These are phyloP conservation scores for Coccinonectria pachysandricola DNA, from an alignment of 2,329 filamentous ascomycete species.

Conservation along the genomic window DNA sequence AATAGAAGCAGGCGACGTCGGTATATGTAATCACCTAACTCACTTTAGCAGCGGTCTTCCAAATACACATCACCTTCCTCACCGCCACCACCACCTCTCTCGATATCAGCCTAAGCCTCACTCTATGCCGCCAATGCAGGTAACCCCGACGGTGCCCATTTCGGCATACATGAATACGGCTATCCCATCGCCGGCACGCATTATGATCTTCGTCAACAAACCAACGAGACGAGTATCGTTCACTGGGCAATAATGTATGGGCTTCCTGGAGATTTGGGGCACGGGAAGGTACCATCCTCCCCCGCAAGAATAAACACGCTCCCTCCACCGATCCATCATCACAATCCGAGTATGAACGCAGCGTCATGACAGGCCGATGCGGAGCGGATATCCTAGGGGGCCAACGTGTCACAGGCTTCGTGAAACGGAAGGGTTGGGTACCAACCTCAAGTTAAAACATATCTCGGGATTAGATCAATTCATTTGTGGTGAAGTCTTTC, in stretches of 20 bases:
- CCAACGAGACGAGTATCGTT: slow-evolving; percentile 55
- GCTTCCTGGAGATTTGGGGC: slow-evolving; percentile 53
- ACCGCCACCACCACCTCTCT: slow-evolving; percentile 20
- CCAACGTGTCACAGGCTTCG: slow-evolving; percentile 47
- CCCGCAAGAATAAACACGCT: slow-evolving; percentile 26
- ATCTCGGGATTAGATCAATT: too few species aligned
- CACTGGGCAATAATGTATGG: slow-evolving; percentile 58
- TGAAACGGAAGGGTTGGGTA: slow-evolving; percentile 50
- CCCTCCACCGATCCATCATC: slow-evolving; percentile 22
- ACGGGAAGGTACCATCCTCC: slow-evolving; percentile 48
- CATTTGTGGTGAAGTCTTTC: too few species aligned
- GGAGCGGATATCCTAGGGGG: slow-evolving; percentile 50
- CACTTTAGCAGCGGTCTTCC: slow-evolving; percentile 28
- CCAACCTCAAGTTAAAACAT: slow-evolving; percentile 28
- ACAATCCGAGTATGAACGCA: slow-evolving; percentile 44
- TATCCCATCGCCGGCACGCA: slow-evolving; percentile 58
- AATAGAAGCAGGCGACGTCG: slow-evolving; percentile 29
- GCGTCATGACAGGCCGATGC: slow-evolving; percentile 52
- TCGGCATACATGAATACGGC: slow-evolving; percentile 64
- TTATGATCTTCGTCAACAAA: slow-evolving; percentile 61
- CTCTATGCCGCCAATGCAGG: slow-evolving; percentile 28
- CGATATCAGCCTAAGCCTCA: slow-evolving; percentile 23
- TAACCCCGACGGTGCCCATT: slow-evolving; percentile 36
- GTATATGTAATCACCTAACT: slow-evolving; percentile 28
- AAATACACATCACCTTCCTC: slow-evolving; percentile 15